These are phyloP conservation scores for Rhizopus microsporus DNA, from an alignment of 371 early-diverging fungal species.

Conservation along the genomic window DNA sequence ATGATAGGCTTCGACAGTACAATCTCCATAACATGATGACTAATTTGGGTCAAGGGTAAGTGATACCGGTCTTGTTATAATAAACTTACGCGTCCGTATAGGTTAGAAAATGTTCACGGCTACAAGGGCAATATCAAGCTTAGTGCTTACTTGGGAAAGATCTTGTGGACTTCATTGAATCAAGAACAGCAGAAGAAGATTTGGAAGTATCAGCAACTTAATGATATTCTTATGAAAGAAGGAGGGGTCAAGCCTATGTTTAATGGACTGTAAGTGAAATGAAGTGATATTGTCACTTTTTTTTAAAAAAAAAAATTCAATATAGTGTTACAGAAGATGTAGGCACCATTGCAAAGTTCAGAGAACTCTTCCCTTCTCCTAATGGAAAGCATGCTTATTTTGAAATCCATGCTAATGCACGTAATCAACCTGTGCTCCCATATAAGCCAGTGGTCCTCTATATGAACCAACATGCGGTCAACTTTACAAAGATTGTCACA, in stretches of 20 bases:
- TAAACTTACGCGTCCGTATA: background rate
- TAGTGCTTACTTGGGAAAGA: constrained; percentile 51
- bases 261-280: constrained; percentile 40
- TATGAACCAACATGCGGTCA: constrained; percentile 42
- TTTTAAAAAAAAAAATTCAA: background rate
- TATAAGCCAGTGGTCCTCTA: constrained; percentile 44
- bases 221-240: constrained; percentile 43
- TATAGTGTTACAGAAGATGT: constrained; percentile 36
- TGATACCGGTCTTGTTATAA: background rate
- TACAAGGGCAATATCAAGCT: constrained; percentile 46
- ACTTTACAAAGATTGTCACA: constrained; percentile 41
- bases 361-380: constrained; percentile 29
- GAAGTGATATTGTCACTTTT: background rate
- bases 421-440: constrained; percentile 39
- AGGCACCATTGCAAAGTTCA: constrained; percentile 24
- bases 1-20: constrained; percentile 36
- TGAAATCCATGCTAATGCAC: constrained; percentile 49
- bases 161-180: constrained; percentile 40
- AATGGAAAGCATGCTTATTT: constrained; percentile 29
- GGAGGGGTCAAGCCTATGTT: constrained; percentile 35
- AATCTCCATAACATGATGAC: constrained; percentile 37
- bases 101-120: constrained; percentile 33
- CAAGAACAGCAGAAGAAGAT: constrained; percentile 28
- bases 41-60: constrained; percentile 35
- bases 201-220: constrained; percentile 48